Evolutionary conservation across 1,139 yeast species (phyloP).

Genomic region (Geotrichum siamense): DNA sequence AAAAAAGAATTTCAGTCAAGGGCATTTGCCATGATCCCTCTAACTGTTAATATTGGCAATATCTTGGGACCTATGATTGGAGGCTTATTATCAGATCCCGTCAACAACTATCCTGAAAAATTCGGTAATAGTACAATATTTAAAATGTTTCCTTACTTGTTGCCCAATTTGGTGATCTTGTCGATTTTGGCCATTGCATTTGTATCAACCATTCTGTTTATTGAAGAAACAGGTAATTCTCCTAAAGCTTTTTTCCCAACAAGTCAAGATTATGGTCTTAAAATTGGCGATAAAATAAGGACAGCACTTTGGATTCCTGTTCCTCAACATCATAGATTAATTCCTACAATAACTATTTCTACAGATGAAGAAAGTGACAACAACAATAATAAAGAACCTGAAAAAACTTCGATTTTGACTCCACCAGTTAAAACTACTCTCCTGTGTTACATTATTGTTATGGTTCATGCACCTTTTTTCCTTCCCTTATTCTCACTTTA

Average conservation of each 20-base stretch:
- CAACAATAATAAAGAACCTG: neutral
- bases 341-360: neutral
- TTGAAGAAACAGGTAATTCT: slow-evolving; percentile 47
- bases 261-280: slow-evolving; percentile 43
- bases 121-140: slow-evolving; percentile 28
- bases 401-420: slow-evolving; percentile 21
- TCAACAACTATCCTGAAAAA: slow-evolving; percentile 24
- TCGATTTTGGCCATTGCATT: slow-evolving; percentile 34
- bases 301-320: slow-evolving; percentile 1
- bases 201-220: slow-evolving; percentile 41
- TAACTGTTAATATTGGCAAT: slow-evolving; percentile 50
- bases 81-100: slow-evolving; percentile 35
- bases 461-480: slow-evolving; percentile 48
- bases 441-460: slow-evolving; percentile 29
- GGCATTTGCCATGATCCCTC: slow-evolving; percentile 53
- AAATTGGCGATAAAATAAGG: slow-evolving; percentile 22
- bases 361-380: neutral
- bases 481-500: slow-evolving; percentile 55
- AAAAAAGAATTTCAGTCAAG: slow-evolving; percentile 49
- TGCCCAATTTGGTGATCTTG: slow-evolving; percentile 53
- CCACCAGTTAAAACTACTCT: slow-evolving; percentile 27
- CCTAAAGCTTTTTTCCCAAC: slow-evolving; percentile 37
- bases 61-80: slow-evolving; percentile 46
- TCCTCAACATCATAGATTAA: neutral
- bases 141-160: slow-evolving; percentile 46